Evolutionary conservation across 2,329 filamentous ascomycete species (phyloP).

Genomic region (Phaeosphaeria sp.): DNA sequence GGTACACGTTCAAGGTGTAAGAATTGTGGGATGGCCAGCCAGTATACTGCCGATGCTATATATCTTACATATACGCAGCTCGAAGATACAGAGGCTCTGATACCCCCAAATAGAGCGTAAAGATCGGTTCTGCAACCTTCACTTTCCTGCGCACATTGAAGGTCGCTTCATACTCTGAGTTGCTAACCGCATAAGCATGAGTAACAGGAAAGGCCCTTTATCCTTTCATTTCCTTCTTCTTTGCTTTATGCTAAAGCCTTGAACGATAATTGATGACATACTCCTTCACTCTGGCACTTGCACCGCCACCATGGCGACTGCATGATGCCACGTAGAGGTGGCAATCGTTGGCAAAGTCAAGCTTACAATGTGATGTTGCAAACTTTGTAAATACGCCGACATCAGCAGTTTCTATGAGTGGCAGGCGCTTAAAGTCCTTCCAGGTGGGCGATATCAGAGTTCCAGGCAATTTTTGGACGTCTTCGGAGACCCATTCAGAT

Average conservation of each 20-base stretch:
- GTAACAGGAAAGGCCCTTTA: neutral
- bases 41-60: neutral
- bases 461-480: constrained; percentile 2
- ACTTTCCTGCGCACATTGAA: neutral
- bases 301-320: constrained; percentile 1
- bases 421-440: constrained; percentile 1
- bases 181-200: neutral
- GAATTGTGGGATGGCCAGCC: neutral
- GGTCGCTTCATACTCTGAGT: neutral
- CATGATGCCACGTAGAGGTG: constrained; percentile 6
- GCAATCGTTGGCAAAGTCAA: constrained; percentile 1
- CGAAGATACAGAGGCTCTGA: neutral
- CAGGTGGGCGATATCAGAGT: constrained; percentile 3
- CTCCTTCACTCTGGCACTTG: constrained; percentile 1
- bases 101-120: neutral
- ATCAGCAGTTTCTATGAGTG: neutral
- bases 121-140: neutral
- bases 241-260: too few relatives aligned
- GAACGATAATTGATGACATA: neutral
- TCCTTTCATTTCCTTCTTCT: neutral
- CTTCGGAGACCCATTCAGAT: neutral
- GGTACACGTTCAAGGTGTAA: neutral
- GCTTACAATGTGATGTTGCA: neutral
- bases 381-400: constrained; percentile 1
- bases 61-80: neutral